Conservation (phyloP, 495 filamentous ascomycete genomes). For the Penicillium angulare region DNA sequence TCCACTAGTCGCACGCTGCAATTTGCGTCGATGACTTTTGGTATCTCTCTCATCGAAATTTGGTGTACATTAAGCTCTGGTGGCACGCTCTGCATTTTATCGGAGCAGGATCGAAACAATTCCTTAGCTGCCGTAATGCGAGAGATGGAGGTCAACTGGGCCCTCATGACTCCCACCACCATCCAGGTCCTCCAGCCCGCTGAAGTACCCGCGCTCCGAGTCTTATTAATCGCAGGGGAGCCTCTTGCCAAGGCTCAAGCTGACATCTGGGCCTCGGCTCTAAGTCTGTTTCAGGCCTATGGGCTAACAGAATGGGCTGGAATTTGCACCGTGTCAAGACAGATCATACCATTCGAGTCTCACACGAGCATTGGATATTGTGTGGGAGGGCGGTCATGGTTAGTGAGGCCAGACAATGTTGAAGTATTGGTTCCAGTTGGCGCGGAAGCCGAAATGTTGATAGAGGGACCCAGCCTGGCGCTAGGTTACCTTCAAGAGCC, state of each 20-base stretch:
- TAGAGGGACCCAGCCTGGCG: conserved; percentile 22
- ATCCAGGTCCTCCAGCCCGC: background rate
- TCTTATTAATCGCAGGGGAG: background rate
- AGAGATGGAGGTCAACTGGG: background rate
- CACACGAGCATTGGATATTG: background rate
- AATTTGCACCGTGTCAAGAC: background rate
- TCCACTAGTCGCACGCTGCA: conserved; percentile 35
- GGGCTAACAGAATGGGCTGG: conserved; percentile 35
- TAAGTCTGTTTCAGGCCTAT: conserved; percentile 44
- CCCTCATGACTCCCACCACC: background rate
- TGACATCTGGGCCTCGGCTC: too few relatives aligned
- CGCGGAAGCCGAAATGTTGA: conserved; percentile 44
- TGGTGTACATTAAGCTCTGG: conserved; percentile 45
- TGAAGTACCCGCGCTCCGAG: background rate
- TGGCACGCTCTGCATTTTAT: conserved; percentile 21
- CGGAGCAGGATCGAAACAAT: background rate
- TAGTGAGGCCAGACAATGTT: conserved; percentile 20
- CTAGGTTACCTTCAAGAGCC: conserved; percentile 11
- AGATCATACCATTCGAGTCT: background rate
- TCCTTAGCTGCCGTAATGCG: background rate
- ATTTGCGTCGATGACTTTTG: conserved; percentile 53
- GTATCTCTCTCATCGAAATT: conserved; percentile 51
- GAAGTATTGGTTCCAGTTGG: conserved; percentile 39
- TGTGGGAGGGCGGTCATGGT: background rate
- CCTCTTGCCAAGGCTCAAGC: conserved; percentile 22